Percentiles rank a stretch among this genome's conserved stretches.
These are phyloP conservation scores for Carex pumila DNA, from an alignment of 176 grass and related monocot genomes.

Conservation along the genomic window DNA sequence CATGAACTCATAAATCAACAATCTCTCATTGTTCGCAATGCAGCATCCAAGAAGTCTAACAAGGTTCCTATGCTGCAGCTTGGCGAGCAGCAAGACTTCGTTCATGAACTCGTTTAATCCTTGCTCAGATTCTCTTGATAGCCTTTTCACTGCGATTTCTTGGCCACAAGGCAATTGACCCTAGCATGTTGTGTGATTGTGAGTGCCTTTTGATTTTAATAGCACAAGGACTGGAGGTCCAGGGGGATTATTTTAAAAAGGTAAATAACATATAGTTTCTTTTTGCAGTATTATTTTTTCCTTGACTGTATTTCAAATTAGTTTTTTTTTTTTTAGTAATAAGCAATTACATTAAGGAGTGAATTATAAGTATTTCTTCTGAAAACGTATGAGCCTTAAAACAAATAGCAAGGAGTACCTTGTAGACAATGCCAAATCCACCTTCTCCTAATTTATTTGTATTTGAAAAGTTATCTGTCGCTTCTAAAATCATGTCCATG, in stretches of 20 bases:
- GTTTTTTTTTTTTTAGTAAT: neutral
- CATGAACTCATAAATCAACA: slow-evolving; percentile 54
- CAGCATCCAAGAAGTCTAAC: slow-evolving; percentile 40
- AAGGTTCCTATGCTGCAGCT: slow-evolving; percentile 55
- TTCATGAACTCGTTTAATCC: slow-evolving; percentile 46
- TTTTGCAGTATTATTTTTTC: neutral
- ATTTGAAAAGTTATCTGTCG: slow-evolving; percentile 38
- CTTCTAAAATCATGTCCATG: slow-evolving; percentile 13
- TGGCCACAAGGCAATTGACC: slow-evolving; percentile 26
- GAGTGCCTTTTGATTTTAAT: slow-evolving; percentile 5
- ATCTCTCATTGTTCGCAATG: slow-evolving; percentile 35
- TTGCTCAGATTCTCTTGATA: slow-evolving; percentile 30
- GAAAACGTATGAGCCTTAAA: neutral
- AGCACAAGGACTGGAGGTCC: neutral
- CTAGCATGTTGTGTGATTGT: neutral
- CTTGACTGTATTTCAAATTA: neutral
- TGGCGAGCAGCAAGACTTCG: slow-evolving; percentile 43
- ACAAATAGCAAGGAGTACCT: slow-evolving; percentile 29
- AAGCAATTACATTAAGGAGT: neutral
- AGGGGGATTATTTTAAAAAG: neutral
- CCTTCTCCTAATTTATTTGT: slow-evolving; percentile 39
- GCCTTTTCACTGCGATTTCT: slow-evolving; percentile 54
- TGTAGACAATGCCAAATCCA: slow-evolving; percentile 49
- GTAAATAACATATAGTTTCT: neutral
- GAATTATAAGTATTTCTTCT: neutral